phyloP scores from a whole-genome alignment of 176 grass and related monocot genomes.

The Hyparrhenia diplandra region DNA sequence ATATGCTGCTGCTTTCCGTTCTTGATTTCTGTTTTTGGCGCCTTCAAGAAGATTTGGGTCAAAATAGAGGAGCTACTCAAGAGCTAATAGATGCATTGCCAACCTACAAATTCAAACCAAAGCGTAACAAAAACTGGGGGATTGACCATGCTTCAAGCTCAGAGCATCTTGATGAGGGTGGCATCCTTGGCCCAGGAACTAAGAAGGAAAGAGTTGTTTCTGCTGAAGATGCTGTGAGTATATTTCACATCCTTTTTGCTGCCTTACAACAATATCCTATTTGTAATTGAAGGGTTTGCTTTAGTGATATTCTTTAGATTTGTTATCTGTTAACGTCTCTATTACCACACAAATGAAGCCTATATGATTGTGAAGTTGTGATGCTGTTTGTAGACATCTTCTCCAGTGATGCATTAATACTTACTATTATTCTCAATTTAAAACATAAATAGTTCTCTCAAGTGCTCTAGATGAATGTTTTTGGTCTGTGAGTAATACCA shows the following conservation, averaged over 20 bases:
- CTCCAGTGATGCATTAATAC: background rate
- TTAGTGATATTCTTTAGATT: background rate
- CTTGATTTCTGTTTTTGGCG: slow-evolving; percentile 82
- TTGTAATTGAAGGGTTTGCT: background rate
- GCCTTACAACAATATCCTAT: slow-evolving; percentile 9
- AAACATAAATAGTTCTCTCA: background rate
- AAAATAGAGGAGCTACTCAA: slow-evolving; percentile 80
- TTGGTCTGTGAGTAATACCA: slow-evolving; percentile 12
- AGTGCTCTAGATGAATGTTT: slow-evolving; percentile 14
- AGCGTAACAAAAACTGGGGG: slow-evolving; percentile 62
- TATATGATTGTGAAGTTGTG: background rate
- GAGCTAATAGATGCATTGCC: slow-evolving; percentile 80
- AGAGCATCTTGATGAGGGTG: slow-evolving; percentile 57
- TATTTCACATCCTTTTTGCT: slow-evolving; percentile 20
- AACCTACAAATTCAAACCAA: slow-evolving; percentile 89
- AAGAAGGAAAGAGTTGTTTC: slow-evolving; percentile 81
- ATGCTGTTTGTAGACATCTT: slow-evolving; percentile 11
- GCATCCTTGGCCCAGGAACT: slow-evolving; percentile 82
- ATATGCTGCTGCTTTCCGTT: slow-evolving; percentile 99
- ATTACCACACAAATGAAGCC: background rate
- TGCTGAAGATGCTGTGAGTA: slow-evolving; percentile 90
- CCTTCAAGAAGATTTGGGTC: slow-evolving; percentile 72
- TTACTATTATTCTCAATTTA: background rate
- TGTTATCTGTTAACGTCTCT: background rate
- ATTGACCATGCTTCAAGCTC: slow-evolving; percentile 54